phyloP scores from a whole-genome alignment of 345 rosid genomes.

The Murraya koenigii region DNA sequence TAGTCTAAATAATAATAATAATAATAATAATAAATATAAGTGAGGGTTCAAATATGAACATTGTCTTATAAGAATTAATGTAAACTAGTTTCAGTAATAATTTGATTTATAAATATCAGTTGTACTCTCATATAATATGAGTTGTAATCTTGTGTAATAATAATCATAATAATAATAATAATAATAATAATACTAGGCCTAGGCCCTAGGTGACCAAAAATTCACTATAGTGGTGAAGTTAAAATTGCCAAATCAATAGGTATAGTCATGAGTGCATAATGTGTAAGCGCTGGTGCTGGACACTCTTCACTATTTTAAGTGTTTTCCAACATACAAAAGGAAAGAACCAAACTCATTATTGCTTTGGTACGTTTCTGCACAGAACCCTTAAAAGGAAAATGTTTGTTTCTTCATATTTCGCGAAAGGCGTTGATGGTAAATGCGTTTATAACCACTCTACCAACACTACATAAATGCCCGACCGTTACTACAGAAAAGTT shows the following conservation, averaged over 20 bases:
- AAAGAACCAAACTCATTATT: conserved; percentile 2
- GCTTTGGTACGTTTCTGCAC: conserved; percentile 12
- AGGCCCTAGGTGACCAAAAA: too few species aligned
- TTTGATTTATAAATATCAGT: too few species aligned
- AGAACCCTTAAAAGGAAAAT: neutral
- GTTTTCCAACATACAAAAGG: neutral
- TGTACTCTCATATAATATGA: too few species aligned
- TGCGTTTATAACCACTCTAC: conserved; percentile 10
- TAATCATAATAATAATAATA: too few species aligned
- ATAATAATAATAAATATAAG: too few species aligned
- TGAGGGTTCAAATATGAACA: too few species aligned
- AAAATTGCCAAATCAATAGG: neutral
- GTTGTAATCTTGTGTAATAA: too few species aligned
- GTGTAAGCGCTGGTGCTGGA: neutral
- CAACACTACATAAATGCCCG: conserved; percentile 9
- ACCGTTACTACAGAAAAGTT: neutral
- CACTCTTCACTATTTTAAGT: neutral
- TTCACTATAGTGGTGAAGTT: too few species aligned
- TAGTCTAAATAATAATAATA: too few species aligned
- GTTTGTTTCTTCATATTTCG: conserved; percentile 13
- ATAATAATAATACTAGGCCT: too few species aligned
- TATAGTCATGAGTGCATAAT: neutral
- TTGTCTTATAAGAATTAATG: too few species aligned
- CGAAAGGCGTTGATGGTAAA: conserved; percentile 20
- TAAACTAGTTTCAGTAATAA: too few species aligned